Evolutionary conservation across 108 stramenopile genomes (phyloP), one percentile per base, ranked within the genome.

Genomic region (Fistulifera pelliculosa): DNA sequence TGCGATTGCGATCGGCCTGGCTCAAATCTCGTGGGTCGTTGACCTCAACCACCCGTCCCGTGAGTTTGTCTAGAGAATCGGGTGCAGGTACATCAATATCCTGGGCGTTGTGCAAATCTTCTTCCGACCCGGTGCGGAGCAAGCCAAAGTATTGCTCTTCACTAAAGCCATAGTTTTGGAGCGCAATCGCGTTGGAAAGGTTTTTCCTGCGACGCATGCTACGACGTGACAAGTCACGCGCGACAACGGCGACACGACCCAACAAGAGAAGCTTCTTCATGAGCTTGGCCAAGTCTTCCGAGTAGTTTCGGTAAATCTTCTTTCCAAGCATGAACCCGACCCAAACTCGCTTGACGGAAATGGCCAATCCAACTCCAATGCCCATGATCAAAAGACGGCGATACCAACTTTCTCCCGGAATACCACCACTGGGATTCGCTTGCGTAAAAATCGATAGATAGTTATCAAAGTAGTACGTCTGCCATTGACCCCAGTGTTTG

Each of bases 241-340:
- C 74, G 19, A 73, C 53, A 21, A 54, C 41, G n/a, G 73, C 73
- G 1, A 86, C 55, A 58, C 75, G 62, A 17, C 65, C 65, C 2
- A 83, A 54, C 0, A 81, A 49, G 24, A 83, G 52, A 72, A 84
- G 79, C 48, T 76, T 69, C 22, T 72, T 71, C 70, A 88, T 71
- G 13, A 80, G 35, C 15, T 49, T 59, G 19, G 83, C 78, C 23
- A 88, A 56, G 23, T 75, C 62, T 14, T 68, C 22, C 31, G 13
- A 10, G 22, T 59, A 75, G 64, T 60, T 62, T 61, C 62, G 13
- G 43, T 57, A 78, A 1, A 63, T 69, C 42, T 75, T 62, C 18
- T 56, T 58, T 12, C 86, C 86, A 18, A 87, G 64, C 40, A 68
- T 75, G 14, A 79, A 62, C 1, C 81, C 74, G 16, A 83, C 48